Percentiles rank a stretch among this genome's conserved stretches.
Conservation (phyloP, 768 basidiomycete species). For the Cyclocybe aegerita region DNA sequence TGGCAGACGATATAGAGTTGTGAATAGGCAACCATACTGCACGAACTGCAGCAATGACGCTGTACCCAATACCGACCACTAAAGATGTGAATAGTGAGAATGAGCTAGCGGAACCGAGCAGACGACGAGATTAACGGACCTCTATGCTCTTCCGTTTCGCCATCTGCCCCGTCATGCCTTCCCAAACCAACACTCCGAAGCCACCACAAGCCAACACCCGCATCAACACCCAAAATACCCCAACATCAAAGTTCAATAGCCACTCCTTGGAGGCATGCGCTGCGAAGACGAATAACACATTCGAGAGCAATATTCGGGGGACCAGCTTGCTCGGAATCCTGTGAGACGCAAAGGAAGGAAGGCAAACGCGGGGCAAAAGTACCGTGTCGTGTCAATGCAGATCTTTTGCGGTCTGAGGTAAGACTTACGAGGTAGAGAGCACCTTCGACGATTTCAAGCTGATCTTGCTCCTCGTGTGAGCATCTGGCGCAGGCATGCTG, state of each 20-base stretch:
- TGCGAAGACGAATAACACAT: slow-evolving; percentile 62
- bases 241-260: slow-evolving; percentile 63
- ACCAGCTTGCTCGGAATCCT: slow-evolving; percentile 56
- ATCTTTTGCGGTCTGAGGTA: slow-evolving; percentile 3
- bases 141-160: slow-evolving; percentile 57
- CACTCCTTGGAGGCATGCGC: slow-evolving; percentile 67
- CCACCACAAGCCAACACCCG: slow-evolving; percentile 72
- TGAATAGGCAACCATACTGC: slow-evolving; percentile 66
- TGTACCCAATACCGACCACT: slow-evolving; percentile 75
- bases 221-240: slow-evolving; percentile 77
- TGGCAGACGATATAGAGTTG: slow-evolving; percentile 66
- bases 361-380: slow-evolving; percentile 5
- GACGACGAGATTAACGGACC: slow-evolving; percentile 34
- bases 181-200: slow-evolving; percentile 64
- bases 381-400: slow-evolving; percentile 20
- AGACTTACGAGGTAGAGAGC: slow-evolving; percentile 52
- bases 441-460: slow-evolving; percentile 56
- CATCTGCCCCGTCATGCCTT: slow-evolving; percentile 51
- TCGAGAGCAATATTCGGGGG: slow-evolving; percentile 57
- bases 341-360: slow-evolving; percentile 1
- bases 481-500: slow-evolving; percentile 66
- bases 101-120: slow-evolving; percentile 4
- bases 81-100: slow-evolving; percentile 6
- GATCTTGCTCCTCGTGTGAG: slow-evolving; percentile 64
- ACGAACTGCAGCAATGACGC: slow-evolving; percentile 68